phyloP scores from a whole-genome alignment of 768 basidiomycete genomes.

The Pholiota conissans region DNA sequence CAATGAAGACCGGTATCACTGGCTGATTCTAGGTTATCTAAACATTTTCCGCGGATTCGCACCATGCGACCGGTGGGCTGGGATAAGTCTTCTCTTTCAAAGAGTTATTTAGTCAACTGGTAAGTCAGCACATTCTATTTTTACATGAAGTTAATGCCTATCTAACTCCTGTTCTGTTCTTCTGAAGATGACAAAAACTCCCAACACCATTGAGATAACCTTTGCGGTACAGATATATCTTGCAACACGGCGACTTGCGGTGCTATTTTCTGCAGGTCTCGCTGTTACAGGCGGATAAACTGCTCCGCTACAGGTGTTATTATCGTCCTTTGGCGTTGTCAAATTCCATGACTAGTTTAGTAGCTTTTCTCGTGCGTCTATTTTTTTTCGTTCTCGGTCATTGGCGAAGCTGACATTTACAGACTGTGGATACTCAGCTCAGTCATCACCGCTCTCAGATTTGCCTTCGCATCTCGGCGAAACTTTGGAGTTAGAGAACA shows the following conservation, averaged over 20 bases:
- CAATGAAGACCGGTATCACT: conserved; percentile 7
- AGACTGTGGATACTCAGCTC: conserved; percentile 3
- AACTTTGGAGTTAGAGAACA: conserved; percentile 8
- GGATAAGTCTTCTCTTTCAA: conserved; percentile 8
- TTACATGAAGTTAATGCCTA: conserved; percentile 12
- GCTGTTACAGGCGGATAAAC: conserved; percentile 1
- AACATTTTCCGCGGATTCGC: conserved; percentile 13
- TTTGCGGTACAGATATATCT: not conserved
- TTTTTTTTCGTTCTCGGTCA: conserved; percentile 3
- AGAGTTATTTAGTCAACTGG: conserved; percentile 8
- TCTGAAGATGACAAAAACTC: not conserved
- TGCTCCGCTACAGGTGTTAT: not conserved
- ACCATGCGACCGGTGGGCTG: conserved; percentile 12
- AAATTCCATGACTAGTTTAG: conserved; percentile 4
- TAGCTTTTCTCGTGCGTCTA: conserved; percentile 5
- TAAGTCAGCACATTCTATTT: conserved; percentile 9
- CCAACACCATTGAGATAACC: not conserved
- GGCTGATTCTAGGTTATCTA: not conserved
- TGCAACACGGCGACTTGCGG: conserved; percentile 4
- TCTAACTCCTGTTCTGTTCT: conserved; percentile 11
- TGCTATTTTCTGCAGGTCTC: not conserved
- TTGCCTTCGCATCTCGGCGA: conserved; percentile 7
- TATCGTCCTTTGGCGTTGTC: conserved; percentile 8
- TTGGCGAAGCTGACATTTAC: conserved; percentile 5
- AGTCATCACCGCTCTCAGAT: conserved; percentile 4